Conservation (phyloP, 2,329 filamentous ascomycete genomes). For the Ambrosiella cleistominuta region DNA sequence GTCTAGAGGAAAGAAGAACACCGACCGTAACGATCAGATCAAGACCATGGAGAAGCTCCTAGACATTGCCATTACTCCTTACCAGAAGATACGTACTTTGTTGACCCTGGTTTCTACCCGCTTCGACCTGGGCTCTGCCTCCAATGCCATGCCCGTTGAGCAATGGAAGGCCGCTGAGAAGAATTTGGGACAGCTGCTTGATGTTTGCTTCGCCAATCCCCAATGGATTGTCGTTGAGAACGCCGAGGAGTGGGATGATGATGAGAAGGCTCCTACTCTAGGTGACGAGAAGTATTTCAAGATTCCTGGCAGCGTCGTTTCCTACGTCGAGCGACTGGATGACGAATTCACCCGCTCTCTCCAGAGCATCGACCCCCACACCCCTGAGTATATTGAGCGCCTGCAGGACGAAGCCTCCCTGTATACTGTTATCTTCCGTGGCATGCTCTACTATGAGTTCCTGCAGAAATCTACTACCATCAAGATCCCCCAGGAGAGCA, state of each 20-base stretch:
- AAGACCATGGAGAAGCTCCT: conserved; percentile 90
- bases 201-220: conserved; percentile 59
- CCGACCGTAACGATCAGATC: conserved; percentile 86
- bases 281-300: conserved; percentile 65
- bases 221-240: conserved; percentile 77
- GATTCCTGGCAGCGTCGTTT: conserved; percentile 85
- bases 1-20: conserved; percentile 97
- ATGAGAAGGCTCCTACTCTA: conserved; percentile 74
- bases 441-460: conserved; percentile 73
- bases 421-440: conserved; percentile 83
- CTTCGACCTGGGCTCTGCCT: conserved; percentile 70
- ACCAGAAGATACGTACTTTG: conserved; percentile 85
- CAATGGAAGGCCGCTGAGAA: conserved; percentile 92
- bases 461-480: conserved; percentile 53
- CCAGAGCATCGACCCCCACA: conserved; percentile 94
- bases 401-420: conserved; percentile 77
- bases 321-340: conserved; percentile 84
- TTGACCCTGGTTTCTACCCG: conserved; percentile 81
- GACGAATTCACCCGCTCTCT: conserved; percentile 96
- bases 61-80: conserved; percentile 77
- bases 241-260: conserved; percentile 97
- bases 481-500: conserved; percentile 62
- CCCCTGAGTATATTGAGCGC: conserved; percentile 93
- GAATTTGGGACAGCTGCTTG: conserved; percentile 63
- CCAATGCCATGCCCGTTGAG: conserved; percentile 76